Percentiles rank a stretch among this genome's conserved stretches.
Conservation (phyloP, 352 stramenopile genomes). For the Globisporangium spiculum region DNA sequence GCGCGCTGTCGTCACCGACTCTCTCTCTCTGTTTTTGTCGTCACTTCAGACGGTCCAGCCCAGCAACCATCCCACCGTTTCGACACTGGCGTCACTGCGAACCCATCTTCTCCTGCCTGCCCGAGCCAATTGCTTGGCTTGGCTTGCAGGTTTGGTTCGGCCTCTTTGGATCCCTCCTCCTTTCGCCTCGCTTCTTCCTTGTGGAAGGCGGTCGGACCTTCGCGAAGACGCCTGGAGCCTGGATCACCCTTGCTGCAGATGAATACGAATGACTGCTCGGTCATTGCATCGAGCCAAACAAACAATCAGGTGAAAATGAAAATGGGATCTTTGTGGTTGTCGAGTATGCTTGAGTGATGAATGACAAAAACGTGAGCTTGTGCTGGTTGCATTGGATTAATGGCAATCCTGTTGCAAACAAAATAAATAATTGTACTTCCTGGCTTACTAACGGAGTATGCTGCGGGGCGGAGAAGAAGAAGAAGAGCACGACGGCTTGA, state of each 20-base stretch:
- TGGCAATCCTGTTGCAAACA: not conserved
- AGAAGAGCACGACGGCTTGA: not conserved
- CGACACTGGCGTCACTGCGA: not conserved
- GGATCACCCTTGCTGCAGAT: not conserved
- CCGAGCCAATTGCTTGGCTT: not conserved
- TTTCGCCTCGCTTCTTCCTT: not conserved
- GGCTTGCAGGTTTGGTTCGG: not conserved
- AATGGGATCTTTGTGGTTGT: not conserved
- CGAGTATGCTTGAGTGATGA: not conserved
- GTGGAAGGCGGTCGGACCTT: not conserved
- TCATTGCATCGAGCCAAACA: not conserved
- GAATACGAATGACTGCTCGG: not conserved
- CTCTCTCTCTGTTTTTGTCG: not conserved
- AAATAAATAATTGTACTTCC: not conserved
- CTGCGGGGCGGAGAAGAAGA: not conserved
- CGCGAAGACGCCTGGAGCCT: not conserved
- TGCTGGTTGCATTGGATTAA: not conserved
- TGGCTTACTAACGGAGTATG: not conserved
- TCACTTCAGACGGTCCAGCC: slow-evolving; percentile 3
- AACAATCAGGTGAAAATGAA: not conserved
- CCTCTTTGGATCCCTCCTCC: not conserved
- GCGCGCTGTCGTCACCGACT: not conserved
- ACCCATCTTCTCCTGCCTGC: not conserved
- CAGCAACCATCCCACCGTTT: not conserved
- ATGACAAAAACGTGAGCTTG: not conserved